Evolutionary conservation across 805 yeast genomes (phyloP).

Genomic region (Schwanniomyces pseudopolymorphus): DNA sequence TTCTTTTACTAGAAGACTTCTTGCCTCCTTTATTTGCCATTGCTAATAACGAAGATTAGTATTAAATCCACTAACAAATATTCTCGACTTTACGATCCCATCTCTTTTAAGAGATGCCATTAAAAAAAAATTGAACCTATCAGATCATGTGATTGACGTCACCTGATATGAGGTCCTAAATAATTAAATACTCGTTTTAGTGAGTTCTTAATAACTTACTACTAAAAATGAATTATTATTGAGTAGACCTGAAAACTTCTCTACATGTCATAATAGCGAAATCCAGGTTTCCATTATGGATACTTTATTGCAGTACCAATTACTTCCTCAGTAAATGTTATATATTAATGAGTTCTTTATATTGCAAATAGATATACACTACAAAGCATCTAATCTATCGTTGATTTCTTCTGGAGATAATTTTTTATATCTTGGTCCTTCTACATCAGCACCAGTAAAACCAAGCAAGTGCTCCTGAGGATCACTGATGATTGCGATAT

Average conservation of each 20-base stretch:
- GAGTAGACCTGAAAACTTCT: no score
- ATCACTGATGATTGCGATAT: constrained; percentile 82
- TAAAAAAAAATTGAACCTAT: background rate
- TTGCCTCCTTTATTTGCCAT: constrained; percentile 18
- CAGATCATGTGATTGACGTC: background rate
- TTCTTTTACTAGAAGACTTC: constrained; percentile 28
- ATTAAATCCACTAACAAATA: background rate
- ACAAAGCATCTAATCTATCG: constrained; percentile 91
- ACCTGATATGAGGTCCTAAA: no score
- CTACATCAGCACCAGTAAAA: constrained; percentile 75
- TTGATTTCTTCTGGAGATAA: constrained; percentile 88
- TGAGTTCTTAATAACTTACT: no score
- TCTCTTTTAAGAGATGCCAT: constrained; percentile 1
- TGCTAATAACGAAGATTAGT: background rate
- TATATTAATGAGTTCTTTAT: background rate
- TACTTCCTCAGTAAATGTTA: no score
- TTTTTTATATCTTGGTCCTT: constrained; percentile 88
- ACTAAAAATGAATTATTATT: no score
- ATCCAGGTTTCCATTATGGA: no score
- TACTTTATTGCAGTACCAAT: no score
- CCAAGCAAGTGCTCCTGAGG: constrained; percentile 82
- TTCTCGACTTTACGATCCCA: background rate
- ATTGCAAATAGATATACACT: constrained; percentile 9
- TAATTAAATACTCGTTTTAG: no score
- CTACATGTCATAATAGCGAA: no score